Evolutionary conservation across 2,329 filamentous ascomycete species (phyloP), one percentile per base, ranked within the genome.

Genomic region (Clathrospora elynae): DNA sequence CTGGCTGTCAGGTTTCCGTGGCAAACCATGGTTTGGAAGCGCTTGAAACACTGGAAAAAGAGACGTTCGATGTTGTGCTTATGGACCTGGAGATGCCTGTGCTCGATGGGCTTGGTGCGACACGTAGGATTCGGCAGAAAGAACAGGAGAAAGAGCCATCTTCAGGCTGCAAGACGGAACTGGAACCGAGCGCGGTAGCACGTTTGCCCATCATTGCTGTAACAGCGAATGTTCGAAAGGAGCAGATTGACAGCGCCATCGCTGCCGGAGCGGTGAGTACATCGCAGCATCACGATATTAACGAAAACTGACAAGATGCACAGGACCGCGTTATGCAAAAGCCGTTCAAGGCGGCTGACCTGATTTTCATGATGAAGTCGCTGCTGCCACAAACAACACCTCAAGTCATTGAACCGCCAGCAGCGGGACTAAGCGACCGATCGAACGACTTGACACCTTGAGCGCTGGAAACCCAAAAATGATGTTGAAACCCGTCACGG

Each of bases 21-120:
- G 67, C 67, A 2, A 68, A 67, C 19, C 66, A 71, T 33, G 69
- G 69, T n/a, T 55, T 66, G 9, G 68, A 71, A 51, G 70, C 70
- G 2, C 51, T 72, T 1, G 43, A 67, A 0, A 45, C 48, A 7
- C 49, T 70, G n/a, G 63, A 68, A 19, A 46, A 55, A 19, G 41
- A 56, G 12, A 45, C 33, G 1, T 66, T 68, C 19, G 64, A 68
- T 25, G 57, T 66, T 9, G 60, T 71, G 1, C 57, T 72, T 12
- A 71, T 77, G 73, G 79, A 82, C 49, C 73, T 81, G 5, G 76
- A 71, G 59, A 82, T 82, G 80, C 79, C 79, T 0, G 67, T 81
- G 4, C 75, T 82, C 51, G 74, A 82, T 36, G 66, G 64, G 0
- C 32, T 67, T 17, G 56, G 51, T 6, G 63, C 64, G 0, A 81